Evolutionary conservation across 768 basidiomycete species (phyloP), one percentile per base, ranked within the genome.

Genomic region (Leccinum imitatum): DNA sequence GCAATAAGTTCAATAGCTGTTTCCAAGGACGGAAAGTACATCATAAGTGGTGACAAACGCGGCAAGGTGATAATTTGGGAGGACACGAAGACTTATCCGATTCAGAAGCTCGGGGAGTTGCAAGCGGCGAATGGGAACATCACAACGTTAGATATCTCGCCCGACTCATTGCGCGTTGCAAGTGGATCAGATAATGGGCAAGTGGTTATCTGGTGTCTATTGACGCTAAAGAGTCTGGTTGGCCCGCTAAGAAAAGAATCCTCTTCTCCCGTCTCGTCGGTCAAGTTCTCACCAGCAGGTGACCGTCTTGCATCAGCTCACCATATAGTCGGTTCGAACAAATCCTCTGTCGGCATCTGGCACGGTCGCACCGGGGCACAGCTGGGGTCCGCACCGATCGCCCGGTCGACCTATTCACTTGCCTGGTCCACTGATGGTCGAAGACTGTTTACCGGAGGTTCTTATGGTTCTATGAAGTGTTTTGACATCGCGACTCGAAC

Each of bases 241-340:
- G 58, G 63, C 10, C 53, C 63, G 23, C 15, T 63, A 17, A 33
- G 9, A 19, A 48, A 63, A 27, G 41, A 41, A 7, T 31, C 23
- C 23, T 54, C 48, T n/a, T 52, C 53, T n/a, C 53, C 59, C 4
- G 30, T 67, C 11, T 55, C 59, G 11, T 63, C 62, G 1, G 37
- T 67, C 59, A 64, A 64, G 54, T 67, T 67, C 48, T 67, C 66
- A 1, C 65, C 65, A 1, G 15, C 33, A 3, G 66, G 65, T 13
- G 50, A 15, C 14, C 60, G 39, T 33, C 56, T 67, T 13, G 65
- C 64, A 3, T 57, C 59, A 14, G 54, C 50, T 17, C 41, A 60
- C 30, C 23, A 17, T n/a, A 4, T 39, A 14, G 27, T 41, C 15
- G 59, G 50, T 19, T 15, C 7, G 35, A 50, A 52, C 19, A n/a